Percentiles rank a stretch among this genome's conserved stretches.
Evolutionary conservation across 805 yeast species (phyloP).

Genomic region (Zygotorulaspora chibaensis): DNA sequence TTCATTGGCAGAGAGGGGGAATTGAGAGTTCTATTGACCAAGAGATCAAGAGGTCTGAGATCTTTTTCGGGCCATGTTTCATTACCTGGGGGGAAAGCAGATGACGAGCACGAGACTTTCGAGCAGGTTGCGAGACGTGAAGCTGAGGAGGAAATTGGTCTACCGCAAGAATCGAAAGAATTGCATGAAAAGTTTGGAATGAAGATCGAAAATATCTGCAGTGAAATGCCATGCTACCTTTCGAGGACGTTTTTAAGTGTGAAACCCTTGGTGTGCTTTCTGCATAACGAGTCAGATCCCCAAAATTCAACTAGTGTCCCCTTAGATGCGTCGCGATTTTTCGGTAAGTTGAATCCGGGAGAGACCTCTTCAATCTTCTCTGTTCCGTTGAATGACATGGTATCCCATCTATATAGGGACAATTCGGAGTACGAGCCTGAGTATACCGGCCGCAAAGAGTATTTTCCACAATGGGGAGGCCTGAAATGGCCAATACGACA

Average conservation of each 20-base stretch:
- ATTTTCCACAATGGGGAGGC: slow-evolving; percentile 62
- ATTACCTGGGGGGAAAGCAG: slow-evolving; percentile 92
- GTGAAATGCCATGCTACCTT: slow-evolving; percentile 69
- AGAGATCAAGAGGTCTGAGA: slow-evolving; percentile 62
- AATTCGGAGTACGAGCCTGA: slow-evolving; percentile 25
- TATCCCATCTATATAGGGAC: slow-evolving; percentile 21
- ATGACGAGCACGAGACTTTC: slow-evolving; percentile 57
- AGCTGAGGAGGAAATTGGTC: slow-evolving; percentile 82
- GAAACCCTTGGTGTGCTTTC: slow-evolving; percentile 69
- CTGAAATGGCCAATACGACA: slow-evolving; percentile 62
- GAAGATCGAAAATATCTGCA: slow-evolving; percentile 51
- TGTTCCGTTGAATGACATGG: slow-evolving; percentile 62
- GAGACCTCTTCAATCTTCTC: slow-evolving; percentile 69
- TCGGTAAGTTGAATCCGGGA: slow-evolving; percentile 63
- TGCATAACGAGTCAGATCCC: slow-evolving; percentile 36
- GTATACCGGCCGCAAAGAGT: slow-evolving; percentile 31
- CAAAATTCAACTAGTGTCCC: slow-evolving; percentile 30
- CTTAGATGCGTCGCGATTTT: slow-evolving; percentile 29
- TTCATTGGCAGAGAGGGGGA: slow-evolving; percentile 73
- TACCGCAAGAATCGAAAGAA: slow-evolving; percentile 45
- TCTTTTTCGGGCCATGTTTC: slow-evolving; percentile 88
- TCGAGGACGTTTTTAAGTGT: slow-evolving; percentile 82
- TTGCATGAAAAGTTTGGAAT: slow-evolving; percentile 48
- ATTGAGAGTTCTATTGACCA: slow-evolving; percentile 71
- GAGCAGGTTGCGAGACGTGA: slow-evolving; percentile 78